Conservation (phyloP, 2,329 filamentous ascomycete species). For the Neoarthrinium moseri region DNA sequence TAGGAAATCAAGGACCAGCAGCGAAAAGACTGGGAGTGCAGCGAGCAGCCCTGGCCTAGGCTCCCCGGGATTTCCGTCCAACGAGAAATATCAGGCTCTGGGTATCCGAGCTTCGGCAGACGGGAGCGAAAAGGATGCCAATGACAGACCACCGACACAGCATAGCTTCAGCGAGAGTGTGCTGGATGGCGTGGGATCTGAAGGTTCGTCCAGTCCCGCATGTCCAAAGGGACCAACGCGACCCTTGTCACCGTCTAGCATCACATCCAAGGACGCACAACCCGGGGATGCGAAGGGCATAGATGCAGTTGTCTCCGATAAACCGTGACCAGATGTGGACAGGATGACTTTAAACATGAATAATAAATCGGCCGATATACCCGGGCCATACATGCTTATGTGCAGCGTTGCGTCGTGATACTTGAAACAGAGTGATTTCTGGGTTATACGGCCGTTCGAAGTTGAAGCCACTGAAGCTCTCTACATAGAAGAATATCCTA, state of each 20-base stretch:
- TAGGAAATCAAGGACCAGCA: constrained; percentile 26
- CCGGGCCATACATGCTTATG: no score
- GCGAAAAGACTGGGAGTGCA: constrained; percentile 30
- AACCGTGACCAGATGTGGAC: neutral
- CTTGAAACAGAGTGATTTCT: no score
- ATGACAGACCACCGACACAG: constrained; percentile 33
- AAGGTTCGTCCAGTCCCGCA: constrained; percentile 19
- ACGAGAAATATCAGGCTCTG: constrained; percentile 26
- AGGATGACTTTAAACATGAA: neutral
- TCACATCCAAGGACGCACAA: constrained; percentile 11
- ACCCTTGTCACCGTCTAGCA: neutral
- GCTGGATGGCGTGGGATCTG: constrained; percentile 34
- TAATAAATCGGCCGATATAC: no score
- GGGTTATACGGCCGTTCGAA: no score
- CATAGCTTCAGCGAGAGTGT: constrained; percentile 45
- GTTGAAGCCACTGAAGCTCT: no score
- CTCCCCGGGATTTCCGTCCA: constrained; percentile 35
- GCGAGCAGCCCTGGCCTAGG: constrained; percentile 32
- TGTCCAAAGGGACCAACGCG: constrained; percentile 19
- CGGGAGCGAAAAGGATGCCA: constrained; percentile 21
- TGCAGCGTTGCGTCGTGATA: no score
- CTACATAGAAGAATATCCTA: no score
- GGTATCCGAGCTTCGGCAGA: constrained; percentile 14
- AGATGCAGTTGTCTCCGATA: constrained; percentile 7
- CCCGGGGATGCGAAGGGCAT: constrained; percentile 4